A percentile compares a stretch with the other conserved stretches of the same genome.
phyloP scores from a whole-genome alignment of 2,329 filamentous ascomycete species.

The Apiospora kogelbergensis region DNA sequence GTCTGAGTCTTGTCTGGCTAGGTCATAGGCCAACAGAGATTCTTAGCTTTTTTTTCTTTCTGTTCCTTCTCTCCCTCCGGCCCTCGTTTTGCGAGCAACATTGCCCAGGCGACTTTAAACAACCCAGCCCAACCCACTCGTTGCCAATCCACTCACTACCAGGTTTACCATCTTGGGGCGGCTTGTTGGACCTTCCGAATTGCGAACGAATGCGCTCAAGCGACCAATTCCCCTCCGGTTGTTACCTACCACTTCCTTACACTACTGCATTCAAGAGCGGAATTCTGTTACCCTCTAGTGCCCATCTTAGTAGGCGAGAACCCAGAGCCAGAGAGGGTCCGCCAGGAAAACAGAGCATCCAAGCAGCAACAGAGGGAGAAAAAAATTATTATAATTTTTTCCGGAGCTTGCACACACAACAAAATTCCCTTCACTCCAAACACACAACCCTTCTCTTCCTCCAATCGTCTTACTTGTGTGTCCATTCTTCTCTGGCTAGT shows the following conservation, averaged over 20 bases:
- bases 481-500: constrained; percentile 11
- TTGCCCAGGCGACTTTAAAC: not conserved
- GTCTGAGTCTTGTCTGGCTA: not conserved
- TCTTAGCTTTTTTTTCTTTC: not conserved
- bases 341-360: constrained; percentile 1
- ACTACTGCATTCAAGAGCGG: not conserved
- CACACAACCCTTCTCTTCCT: constrained; percentile 14
- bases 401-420: constrained; percentile 12
- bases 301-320: not conserved
- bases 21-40: not conserved
- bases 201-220: constrained; percentile 1
- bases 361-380: constrained; percentile 11
- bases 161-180: constrained; percentile 7
- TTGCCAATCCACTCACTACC: constrained; percentile 6
- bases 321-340: not conserved
- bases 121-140: not conserved
- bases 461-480: constrained; percentile 13
- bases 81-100: not conserved
- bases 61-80: not conserved
- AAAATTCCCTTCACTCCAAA: constrained; percentile 13
- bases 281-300: constrained; percentile 7
- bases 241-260: not conserved
- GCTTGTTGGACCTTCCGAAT: constrained; percentile 8
- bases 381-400: constrained; percentile 11
- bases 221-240: constrained; percentile 1